These are phyloP conservation scores for Pichia sp. DNA, from an alignment of 1,139 yeast genomes.

Conservation along the genomic window DNA sequence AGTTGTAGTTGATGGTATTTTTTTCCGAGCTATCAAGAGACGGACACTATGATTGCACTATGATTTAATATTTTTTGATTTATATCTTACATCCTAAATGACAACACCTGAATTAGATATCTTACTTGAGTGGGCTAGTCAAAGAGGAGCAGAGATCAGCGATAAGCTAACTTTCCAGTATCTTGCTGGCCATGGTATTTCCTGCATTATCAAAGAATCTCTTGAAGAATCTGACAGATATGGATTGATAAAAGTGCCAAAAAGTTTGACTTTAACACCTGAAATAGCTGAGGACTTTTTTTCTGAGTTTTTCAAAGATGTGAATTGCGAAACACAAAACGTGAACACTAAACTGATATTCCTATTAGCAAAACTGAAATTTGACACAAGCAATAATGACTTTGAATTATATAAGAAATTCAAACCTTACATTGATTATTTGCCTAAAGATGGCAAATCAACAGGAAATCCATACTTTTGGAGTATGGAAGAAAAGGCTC, in stretches of 20 bases:
- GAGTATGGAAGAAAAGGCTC: slow-evolving; percentile 41
- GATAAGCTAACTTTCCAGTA: slow-evolving; percentile 28
- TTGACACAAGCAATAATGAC: slow-evolving; percentile 20
- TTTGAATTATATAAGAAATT: slow-evolving; percentile 13
- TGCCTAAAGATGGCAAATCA: slow-evolving; percentile 42
- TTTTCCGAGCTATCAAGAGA: too few species aligned
- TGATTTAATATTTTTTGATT: too few species aligned
- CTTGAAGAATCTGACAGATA: slow-evolving; percentile 7
- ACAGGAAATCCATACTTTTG: slow-evolving; percentile 61
- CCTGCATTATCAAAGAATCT: slow-evolving; percentile 16
- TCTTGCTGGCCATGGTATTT: slow-evolving; percentile 18
- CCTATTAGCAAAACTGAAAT: slow-evolving; percentile 38
- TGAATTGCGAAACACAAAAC: slow-evolving; percentile 17
- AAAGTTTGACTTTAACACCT: slow-evolving; percentile 21
- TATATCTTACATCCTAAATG: too few species aligned
- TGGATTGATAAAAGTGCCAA: slow-evolving; percentile 21
- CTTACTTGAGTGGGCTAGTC: slow-evolving; percentile 39
- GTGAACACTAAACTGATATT: slow-evolving; percentile 42
- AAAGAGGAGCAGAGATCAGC: slow-evolving; percentile 41
- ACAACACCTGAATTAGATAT: slow-evolving; percentile 1
- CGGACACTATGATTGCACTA: too few species aligned
- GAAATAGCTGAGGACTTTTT: slow-evolving; percentile 39
- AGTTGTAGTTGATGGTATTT: too few species aligned
- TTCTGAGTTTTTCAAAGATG: slow-evolving; percentile 13
- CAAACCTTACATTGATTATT: slow-evolving; percentile 46